These are phyloP conservation scores for Amphichorda felina DNA, from an alignment of 2,329 filamentous ascomycete species.

Conservation along the genomic window DNA sequence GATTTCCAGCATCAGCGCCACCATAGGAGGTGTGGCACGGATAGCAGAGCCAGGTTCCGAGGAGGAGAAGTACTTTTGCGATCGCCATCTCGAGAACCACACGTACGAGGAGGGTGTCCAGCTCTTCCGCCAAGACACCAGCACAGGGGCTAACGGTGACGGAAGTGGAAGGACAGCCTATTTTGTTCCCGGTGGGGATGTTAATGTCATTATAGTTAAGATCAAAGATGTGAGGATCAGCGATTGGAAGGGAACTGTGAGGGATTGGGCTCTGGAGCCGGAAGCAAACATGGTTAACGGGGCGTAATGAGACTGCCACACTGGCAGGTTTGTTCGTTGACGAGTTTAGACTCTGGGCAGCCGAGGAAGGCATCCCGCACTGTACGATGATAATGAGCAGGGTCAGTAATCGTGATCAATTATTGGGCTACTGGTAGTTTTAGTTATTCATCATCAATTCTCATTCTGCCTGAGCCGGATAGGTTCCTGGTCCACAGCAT, in stretches of 20 bases:
- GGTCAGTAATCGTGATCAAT: too few relatives aligned
- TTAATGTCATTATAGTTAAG: conserved; percentile 75
- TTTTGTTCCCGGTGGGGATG: conserved; percentile 56
- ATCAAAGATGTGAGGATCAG: conserved; percentile 80
- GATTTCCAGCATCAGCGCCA: conserved; percentile 79
- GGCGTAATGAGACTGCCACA: not conserved
- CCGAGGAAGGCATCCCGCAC: too few relatives aligned
- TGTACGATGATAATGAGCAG: too few relatives aligned
- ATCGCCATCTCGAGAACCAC: conserved; percentile 82
- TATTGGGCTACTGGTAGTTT: too few relatives aligned
- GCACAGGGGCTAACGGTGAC: conserved; percentile 2
- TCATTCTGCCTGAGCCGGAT: too few relatives aligned
- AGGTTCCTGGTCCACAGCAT: too few relatives aligned
- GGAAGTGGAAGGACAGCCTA: not conserved
- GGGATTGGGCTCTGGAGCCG: conserved; percentile 55
- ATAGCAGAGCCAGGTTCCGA: conserved; percentile 63
- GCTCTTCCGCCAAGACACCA: conserved; percentile 16
- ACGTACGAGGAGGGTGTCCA: conserved; percentile 51
- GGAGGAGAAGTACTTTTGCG: conserved; percentile 75
- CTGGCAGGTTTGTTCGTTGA: too few relatives aligned
- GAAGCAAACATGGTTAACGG: conserved; percentile 22
- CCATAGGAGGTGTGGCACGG: conserved; percentile 79
- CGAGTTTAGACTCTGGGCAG: too few relatives aligned
- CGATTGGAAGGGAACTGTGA: conserved; percentile 90
- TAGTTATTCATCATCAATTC: too few relatives aligned